Evolutionary conservation across 495 filamentous ascomycete species (phyloP).

Genomic region (Daldinia childiae): DNA sequence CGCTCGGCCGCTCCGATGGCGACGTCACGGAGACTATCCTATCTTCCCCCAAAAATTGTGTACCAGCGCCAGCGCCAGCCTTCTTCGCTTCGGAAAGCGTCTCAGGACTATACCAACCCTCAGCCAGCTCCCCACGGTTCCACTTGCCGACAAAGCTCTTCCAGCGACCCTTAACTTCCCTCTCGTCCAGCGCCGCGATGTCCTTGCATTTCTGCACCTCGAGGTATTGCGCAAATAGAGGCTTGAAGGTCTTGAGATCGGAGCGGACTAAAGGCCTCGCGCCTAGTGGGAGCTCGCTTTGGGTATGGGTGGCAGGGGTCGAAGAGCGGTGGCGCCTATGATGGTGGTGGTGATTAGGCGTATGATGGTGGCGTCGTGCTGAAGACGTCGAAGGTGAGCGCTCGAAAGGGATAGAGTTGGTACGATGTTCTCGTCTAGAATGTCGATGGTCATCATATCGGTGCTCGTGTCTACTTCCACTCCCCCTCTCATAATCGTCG

Average conservation of each 20-base stretch:
- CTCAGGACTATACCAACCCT: constrained; percentile 91
- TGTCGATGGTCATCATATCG: constrained; percentile 5
- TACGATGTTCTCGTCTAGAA: neutral
- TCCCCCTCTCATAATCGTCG: constrained; percentile 2
- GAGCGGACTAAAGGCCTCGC: constrained; percentile 69
- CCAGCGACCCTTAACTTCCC: constrained; percentile 84
- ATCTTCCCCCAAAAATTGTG: neutral
- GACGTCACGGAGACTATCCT: constrained; percentile 4
- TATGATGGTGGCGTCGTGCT: constrained; percentile 23
- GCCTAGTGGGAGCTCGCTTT: constrained; percentile 68
- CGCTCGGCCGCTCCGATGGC: neutral
- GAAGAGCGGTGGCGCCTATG: constrained; percentile 13
- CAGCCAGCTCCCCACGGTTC: constrained; percentile 92
- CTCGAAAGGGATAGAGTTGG: neutral
- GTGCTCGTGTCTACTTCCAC: neutral
- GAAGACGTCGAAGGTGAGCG: constrained; percentile 25
- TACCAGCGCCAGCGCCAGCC: neutral
- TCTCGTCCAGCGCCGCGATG: constrained; percentile 70
- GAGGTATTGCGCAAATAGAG: constrained; percentile 86
- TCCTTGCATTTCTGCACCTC: constrained; percentile 84
- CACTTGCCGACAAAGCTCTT: constrained; percentile 93
- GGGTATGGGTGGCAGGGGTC: constrained; percentile 1
- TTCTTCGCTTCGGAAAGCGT: constrained; percentile 63
- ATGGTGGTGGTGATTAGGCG: constrained; percentile 23
- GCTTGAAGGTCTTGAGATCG: constrained; percentile 69